Percentiles rank a stretch among this genome's conserved stretches.
phyloP scores from a whole-genome alignment of 164 flowering plant species.

The Protea cynaroides region DNA sequence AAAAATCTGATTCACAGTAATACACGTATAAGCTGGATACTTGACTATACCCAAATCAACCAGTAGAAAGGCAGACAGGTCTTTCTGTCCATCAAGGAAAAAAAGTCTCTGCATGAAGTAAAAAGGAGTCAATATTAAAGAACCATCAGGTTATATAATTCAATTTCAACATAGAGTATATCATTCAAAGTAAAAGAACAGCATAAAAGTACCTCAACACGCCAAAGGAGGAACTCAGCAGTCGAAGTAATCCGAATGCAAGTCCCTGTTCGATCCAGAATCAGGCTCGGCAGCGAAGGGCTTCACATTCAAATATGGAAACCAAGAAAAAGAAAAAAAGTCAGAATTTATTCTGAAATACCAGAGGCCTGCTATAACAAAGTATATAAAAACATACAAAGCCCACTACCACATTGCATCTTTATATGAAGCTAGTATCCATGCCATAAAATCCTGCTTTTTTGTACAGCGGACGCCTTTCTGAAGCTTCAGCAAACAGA shows the following conservation, averaged over 20 bases:
- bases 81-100: conserved; percentile 87
- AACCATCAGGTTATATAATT: background rate
- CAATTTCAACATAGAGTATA: background rate
- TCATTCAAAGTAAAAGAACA: background rate
- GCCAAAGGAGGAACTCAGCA: conserved; percentile 82
- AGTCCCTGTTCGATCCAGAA: conserved; percentile 42
- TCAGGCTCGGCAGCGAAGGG: conserved; percentile 32
- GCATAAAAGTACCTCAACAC: conserved; percentile 55
- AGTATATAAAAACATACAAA: background rate
- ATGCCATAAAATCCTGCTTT: conserved; percentile 50
- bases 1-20: conserved; percentile 50
- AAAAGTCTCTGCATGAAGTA: conserved; percentile 71
- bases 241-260: conserved; percentile 53
- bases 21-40: conserved; percentile 80
- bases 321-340: conserved; percentile 5
- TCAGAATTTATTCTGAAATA: conserved; percentile 3
- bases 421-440: conserved; percentile 45
- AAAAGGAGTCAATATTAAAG: background rate
- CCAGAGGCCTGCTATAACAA: background rate
- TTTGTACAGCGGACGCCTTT: conserved; percentile 31
- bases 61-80: conserved; percentile 73
- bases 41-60: conserved; percentile 79
- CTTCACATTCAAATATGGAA: conserved; percentile 34
- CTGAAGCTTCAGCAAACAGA: conserved; percentile 30
- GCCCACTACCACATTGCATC: conserved; percentile 52